Conservation (phyloP, 208 protist species). For the Acanthamoeba culbertsoni region DNA sequence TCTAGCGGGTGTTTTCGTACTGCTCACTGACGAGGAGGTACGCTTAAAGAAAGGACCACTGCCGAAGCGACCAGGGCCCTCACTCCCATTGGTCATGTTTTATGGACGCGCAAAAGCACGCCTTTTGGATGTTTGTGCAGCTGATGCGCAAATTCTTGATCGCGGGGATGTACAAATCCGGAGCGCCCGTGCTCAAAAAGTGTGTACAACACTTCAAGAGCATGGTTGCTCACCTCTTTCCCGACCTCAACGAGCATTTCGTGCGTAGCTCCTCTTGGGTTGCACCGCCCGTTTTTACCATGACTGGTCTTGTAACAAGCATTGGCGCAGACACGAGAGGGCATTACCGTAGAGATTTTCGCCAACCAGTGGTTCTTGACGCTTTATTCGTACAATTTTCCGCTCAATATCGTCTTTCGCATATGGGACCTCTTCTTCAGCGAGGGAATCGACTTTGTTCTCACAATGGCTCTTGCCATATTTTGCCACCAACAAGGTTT, state of each 20-base stretch:
- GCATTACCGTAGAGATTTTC: constrained; percentile 48
- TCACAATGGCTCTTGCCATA: constrained; percentile 31
- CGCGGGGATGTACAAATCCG: constrained; percentile 25
- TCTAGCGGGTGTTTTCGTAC: not conserved
- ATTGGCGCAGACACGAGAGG: not conserved
- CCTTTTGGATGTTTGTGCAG: constrained; percentile 60
- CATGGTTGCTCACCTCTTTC: constrained; percentile 31
- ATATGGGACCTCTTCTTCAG: constrained; percentile 43
- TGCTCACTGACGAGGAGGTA: constrained; percentile 22
- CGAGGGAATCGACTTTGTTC: constrained; percentile 29
- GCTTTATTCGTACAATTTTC: constrained; percentile 49
- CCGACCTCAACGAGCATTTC: constrained; percentile 22
- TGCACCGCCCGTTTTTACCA: not conserved
- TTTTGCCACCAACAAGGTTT: constrained; percentile 30
- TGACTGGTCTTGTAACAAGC: not conserved
- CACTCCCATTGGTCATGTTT: no score
- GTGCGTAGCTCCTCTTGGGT: not conserved
- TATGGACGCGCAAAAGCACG: not conserved
- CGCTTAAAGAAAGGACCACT: no score
- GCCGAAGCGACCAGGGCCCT: no score
- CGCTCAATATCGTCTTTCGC: constrained; percentile 17
- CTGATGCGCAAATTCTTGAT: constrained; percentile 34
- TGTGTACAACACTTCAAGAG: constrained; percentile 48
- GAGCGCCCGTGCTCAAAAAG: constrained; percentile 20
- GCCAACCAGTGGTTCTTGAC: constrained; percentile 58